These are phyloP conservation scores for Aphanomyces stellatus DNA, from an alignment of 352 stramenopile genomes.

Conservation along the genomic window DNA sequence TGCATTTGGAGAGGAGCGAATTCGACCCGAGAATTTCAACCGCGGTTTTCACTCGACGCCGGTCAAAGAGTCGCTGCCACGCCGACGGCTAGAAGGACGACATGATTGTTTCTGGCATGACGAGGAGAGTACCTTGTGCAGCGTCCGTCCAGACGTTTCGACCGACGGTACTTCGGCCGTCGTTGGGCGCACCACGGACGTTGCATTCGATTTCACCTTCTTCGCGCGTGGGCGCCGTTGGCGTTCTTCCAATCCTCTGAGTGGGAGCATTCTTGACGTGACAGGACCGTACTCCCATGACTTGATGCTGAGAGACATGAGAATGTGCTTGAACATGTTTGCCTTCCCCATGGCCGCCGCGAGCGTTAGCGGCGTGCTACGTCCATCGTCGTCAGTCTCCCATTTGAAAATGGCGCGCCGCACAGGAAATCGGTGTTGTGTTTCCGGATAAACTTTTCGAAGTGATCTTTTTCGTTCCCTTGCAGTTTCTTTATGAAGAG, in stretches of 20 bases:
- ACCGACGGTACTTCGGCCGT: neutral
- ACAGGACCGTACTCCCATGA: slow-evolving; percentile 53
- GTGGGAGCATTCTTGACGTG: slow-evolving; percentile 38
- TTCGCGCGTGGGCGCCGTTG: neutral
- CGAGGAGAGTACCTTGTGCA: neutral
- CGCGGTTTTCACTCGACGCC: slow-evolving; percentile 25
- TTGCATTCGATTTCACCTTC: neutral
- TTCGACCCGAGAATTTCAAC: slow-evolving; percentile 52
- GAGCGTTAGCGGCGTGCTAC: slow-evolving; percentile 40
- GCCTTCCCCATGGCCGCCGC: slow-evolving; percentile 41
- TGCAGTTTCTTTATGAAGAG: slow-evolving; percentile 14
- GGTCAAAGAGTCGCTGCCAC: neutral
- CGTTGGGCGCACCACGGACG: neutral
- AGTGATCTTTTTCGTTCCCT: neutral
- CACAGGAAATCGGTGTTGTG: slow-evolving; percentile 13
- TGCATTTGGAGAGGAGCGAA: slow-evolving; percentile 29
- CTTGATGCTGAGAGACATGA: slow-evolving; percentile 34
- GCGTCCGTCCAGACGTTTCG: neutral
- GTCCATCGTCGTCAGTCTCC: neutral
- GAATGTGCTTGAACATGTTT: slow-evolving; percentile 49
- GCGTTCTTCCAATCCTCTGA: slow-evolving; percentile 45
- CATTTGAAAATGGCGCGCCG: neutral
- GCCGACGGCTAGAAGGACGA: neutral
- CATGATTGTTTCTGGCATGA: too few species aligned
- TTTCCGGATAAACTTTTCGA: slow-evolving; percentile 7